Base-by-base conservation (phyloP, 257 asterid species). In the Marsdenia floribunda region DNA sequence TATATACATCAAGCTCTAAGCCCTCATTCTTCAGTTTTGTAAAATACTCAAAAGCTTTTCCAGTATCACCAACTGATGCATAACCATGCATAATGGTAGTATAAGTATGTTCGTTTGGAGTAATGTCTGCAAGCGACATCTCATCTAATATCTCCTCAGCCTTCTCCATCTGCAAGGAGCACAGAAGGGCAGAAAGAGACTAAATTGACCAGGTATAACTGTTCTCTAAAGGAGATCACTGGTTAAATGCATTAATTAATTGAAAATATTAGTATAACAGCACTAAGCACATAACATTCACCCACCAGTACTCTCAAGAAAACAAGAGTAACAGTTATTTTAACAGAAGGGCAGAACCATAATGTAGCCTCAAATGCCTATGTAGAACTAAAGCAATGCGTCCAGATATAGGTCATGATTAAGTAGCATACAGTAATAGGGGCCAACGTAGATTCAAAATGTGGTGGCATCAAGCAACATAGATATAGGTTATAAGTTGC, bases 41-140 rank as follows among this genome's bases (percentile, higher is more conserved):
- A 77, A 95, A 95, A 86, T 95, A 95, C 75, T 95, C 94, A 42
- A 92, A 95, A 40, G 98, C 94, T 87, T 95, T 95, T 71, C 93
- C 99, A 47, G 83, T 92, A 75, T 95, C 99, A 72, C 99, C 99
- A 83, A 86, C 76, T n/a, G 98, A 92, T 50, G 98, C 99, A 82
- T 95, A 95, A 42, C 99, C 99, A 22, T 92, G 88, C 99, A 95
- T 95, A 71, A 95, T 88, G 67, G 90, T 88, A 54, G 99, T 92
- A 87, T 95, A 95, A 49, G 99, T 90, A 79, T 91, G 96, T 78
- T 95, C 90, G 58, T 90, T 89, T 24, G 99, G 98, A 75, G 80
- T 90, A 29, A 92, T 80, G 70, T 92, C 95, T 0, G 94, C 96
- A 37, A 92, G 90, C 75, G 82, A n/a, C 98, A 95, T 95, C 85